phyloP scores from a whole-genome alignment of 2,329 filamentous ascomycete genomes.

The Trichoderma hamatum region DNA sequence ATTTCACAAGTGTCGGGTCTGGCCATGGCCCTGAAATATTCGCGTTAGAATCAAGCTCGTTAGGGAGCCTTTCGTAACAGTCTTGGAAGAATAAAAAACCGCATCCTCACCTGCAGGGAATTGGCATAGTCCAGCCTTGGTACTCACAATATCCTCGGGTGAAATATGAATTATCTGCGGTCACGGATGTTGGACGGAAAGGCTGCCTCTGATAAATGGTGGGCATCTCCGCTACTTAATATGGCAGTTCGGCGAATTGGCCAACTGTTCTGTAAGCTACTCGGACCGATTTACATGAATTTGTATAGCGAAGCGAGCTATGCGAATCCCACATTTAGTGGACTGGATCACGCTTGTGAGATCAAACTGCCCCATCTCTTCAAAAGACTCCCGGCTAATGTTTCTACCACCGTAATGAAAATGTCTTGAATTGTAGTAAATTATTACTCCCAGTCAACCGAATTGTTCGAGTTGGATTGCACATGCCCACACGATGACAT shows the following conservation, averaged over 20 bases:
- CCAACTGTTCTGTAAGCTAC: not conserved
- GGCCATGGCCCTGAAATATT: not conserved
- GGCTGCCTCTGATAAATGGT: not conserved
- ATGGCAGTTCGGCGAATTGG: not conserved
- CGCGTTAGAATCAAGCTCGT: not conserved
- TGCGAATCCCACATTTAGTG: not conserved
- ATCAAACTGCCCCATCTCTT: not conserved
- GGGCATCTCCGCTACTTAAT: not conserved
- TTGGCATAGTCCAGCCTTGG: not conserved
- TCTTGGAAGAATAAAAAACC: not conserved
- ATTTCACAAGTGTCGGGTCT: not conserved
- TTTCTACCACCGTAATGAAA: not conserved
- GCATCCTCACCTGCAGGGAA: not conserved
- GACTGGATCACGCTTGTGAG: not conserved
- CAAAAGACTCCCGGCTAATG: not conserved
- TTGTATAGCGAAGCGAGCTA: not conserved
- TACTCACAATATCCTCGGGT: not conserved
- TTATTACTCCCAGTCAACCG: not conserved
- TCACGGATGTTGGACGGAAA: not conserved
- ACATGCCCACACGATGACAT: not conserved
- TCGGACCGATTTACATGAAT: not conserved
- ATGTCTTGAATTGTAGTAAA: not conserved
- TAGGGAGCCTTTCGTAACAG: not conserved
- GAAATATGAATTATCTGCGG: not conserved
- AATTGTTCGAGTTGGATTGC: not conserved